These are phyloP conservation scores for Fusarium succisae DNA, from an alignment of 2,329 filamentous ascomycete genomes.

Conservation along the genomic window DNA sequence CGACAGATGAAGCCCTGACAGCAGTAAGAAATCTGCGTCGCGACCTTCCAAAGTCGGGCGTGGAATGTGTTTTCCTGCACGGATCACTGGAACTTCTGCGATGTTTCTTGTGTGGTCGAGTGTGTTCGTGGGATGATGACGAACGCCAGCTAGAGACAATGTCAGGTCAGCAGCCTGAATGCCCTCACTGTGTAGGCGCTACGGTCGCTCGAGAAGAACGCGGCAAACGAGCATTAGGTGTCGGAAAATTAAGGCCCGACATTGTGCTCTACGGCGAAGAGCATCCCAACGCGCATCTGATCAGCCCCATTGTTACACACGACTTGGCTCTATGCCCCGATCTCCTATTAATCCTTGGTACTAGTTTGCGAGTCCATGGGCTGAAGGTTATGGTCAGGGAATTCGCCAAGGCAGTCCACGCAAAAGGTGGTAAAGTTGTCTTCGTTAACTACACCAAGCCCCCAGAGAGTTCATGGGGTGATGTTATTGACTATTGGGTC, in stretches of 20 bases:
- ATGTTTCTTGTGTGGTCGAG: constrained; percentile 69
- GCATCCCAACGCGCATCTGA: constrained; percentile 73
- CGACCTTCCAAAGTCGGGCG: constrained; percentile 53
- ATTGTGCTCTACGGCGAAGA: constrained; percentile 81
- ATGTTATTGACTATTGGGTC: constrained; percentile 78
- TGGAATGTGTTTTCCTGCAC: constrained; percentile 76
- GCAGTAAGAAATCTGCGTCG: constrained; percentile 36
- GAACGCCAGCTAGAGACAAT: constrained; percentile 65
- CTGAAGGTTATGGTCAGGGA: constrained; percentile 76
- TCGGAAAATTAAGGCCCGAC: constrained; percentile 75
- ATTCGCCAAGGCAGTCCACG: constrained; percentile 77
- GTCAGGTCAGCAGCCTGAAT: constrained; percentile 72
- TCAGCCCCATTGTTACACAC: constrained; percentile 74
- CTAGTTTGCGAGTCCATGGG: constrained; percentile 75
- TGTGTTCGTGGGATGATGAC: constrained; percentile 68
- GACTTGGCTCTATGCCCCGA: constrained; percentile 73
- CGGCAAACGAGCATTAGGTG: constrained; percentile 72
- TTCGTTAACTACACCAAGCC: constrained; percentile 80
- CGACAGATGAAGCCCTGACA: constrained; percentile 29
- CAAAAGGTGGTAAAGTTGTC: constrained; percentile 72
- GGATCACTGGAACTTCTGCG: constrained; percentile 72
- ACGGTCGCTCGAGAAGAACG: constrained; percentile 69
- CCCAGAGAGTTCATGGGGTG: constrained; percentile 76
- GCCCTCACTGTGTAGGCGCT: constrained; percentile 70
- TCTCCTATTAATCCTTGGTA: constrained; percentile 75